A percentile compares a stretch with the other conserved stretches of the same genome.
Evolutionary conservation across 2,329 filamentous ascomycete species (phyloP).

Genomic region (Cordyceps sp.): DNA sequence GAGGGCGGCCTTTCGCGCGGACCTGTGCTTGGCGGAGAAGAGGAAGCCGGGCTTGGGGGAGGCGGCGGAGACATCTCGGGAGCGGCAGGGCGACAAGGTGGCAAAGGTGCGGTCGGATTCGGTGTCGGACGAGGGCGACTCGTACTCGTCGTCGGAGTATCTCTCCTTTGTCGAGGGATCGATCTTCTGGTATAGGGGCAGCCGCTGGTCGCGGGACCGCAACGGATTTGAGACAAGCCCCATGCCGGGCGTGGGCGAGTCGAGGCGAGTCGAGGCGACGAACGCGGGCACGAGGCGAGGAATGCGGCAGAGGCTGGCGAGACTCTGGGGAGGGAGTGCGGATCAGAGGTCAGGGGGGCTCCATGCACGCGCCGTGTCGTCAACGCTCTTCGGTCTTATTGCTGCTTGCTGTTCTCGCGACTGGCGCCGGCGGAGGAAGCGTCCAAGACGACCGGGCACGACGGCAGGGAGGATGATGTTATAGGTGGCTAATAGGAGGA

Average conservation of each 20-base stretch:
- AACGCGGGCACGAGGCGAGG: not conserved
- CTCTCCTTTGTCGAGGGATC: slow-evolving; percentile 28
- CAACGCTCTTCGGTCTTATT: too few relatives aligned
- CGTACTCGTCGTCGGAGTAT: slow-evolving; percentile 32
- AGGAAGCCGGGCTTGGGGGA: slow-evolving; percentile 21
- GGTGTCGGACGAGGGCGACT: slow-evolving; percentile 29
- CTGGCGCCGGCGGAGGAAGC: too few relatives aligned
- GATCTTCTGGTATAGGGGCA: slow-evolving; percentile 34
- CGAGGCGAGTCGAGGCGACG: not conserved
- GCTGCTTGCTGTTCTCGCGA: too few relatives aligned
- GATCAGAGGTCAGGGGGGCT: not conserved
- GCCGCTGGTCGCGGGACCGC: slow-evolving; percentile 26
- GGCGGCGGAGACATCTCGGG: slow-evolving; percentile 33
- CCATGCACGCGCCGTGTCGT: not conserved
- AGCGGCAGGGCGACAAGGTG: slow-evolving; percentile 32
- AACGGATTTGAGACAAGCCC: slow-evolving; percentile 30
- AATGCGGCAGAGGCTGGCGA: not conserved
- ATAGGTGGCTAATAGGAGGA: too few relatives aligned
- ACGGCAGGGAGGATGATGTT: too few relatives aligned
- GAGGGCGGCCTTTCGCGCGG: slow-evolving; percentile 8
- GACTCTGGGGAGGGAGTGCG: not conserved
- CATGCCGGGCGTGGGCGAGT: slow-evolving; percentile 20
- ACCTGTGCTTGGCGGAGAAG: slow-evolving; percentile 22
- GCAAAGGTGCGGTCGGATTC: slow-evolving; percentile 24
- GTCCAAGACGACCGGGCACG: too few relatives aligned